Conservation (phyloP, 768 basidiomycete species). For the Russula sp. region DNA sequence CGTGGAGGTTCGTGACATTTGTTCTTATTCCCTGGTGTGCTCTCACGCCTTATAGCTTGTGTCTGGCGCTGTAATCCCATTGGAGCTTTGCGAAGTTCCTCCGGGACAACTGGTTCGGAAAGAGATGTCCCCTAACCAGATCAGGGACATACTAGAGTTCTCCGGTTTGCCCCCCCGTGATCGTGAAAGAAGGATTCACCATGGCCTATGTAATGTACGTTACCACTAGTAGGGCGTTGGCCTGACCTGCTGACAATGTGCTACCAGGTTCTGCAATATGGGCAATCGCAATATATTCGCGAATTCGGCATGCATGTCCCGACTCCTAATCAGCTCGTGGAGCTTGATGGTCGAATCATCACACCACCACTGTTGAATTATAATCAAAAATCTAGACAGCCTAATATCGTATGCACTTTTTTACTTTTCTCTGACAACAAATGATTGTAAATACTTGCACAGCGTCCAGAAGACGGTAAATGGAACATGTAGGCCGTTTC, state of each 20-base stretch:
- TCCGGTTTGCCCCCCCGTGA: constrained; percentile 59
- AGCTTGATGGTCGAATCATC: constrained; percentile 58
- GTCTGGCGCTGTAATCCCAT: constrained; percentile 55
- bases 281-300: constrained; percentile 51
- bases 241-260: background rate
- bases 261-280: constrained; percentile 50
- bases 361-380: constrained; percentile 64
- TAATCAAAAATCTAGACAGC: constrained; percentile 52
- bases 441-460: background rate
- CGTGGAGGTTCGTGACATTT: constrained; percentile 51
- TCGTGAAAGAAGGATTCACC: constrained; percentile 50
- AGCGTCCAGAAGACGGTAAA: constrained; percentile 60
- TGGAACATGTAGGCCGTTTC: constrained; percentile 69
- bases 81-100: constrained; percentile 63
- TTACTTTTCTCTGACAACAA: constrained; percentile 3
- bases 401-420: constrained; percentile 51
- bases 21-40: background rate
- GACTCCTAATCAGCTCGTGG: constrained; percentile 44
- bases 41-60: constrained; percentile 46
- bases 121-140: constrained; percentile 62
- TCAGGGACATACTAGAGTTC: constrained; percentile 58
- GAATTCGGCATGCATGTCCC: constrained; percentile 69
- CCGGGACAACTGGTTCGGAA: constrained; percentile 69
- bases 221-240: background rate
- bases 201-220: constrained; percentile 52